These are phyloP conservation scores for Kurtzmaniella quercitrusa DNA, from an alignment of 1,139 yeast species.

Conservation along the genomic window DNA sequence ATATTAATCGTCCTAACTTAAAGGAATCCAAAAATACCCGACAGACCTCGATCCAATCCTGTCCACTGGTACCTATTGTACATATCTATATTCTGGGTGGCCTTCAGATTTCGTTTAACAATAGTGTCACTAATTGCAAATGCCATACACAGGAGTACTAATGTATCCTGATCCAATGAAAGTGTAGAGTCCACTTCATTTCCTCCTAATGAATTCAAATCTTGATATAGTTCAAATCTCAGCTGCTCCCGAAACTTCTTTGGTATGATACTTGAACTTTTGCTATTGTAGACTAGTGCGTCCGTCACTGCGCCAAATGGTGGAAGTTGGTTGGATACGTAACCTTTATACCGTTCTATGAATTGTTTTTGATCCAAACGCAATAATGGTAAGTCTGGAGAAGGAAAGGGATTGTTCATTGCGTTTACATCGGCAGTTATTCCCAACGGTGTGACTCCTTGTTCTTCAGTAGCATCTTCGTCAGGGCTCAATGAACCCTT, in stretches of 20 bases:
- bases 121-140: constrained; percentile 32
- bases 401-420: constrained; percentile 29
- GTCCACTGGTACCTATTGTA: constrained; percentile 6
- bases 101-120: constrained; percentile 9
- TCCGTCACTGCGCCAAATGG: constrained; percentile 40
- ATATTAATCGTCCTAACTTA: neutral
- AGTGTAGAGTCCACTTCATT: constrained; percentile 23
- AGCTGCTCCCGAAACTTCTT: constrained; percentile 35
- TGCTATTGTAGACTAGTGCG: constrained; percentile 19
- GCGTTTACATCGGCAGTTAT: neutral
- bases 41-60: constrained; percentile 2
- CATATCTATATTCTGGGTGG: constrained; percentile 7
- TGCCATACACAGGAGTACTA: constrained; percentile 29
- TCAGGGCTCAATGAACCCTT: neutral
- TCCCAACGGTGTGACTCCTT: neutral
- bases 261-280: constrained; percentile 21
- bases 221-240: constrained; percentile 34
- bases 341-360: constrained; percentile 12
- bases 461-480: neutral
- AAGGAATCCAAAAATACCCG: constrained; percentile 2
- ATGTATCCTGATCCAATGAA: constrained; percentile 29
- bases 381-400: constrained; percentile 21
- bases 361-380: constrained; percentile 9
- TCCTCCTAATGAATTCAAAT: constrained; percentile 10
- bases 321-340: constrained; percentile 32